phyloP scores from a whole-genome alignment of 805 yeast species.

The Candida andamanensis region DNA sequence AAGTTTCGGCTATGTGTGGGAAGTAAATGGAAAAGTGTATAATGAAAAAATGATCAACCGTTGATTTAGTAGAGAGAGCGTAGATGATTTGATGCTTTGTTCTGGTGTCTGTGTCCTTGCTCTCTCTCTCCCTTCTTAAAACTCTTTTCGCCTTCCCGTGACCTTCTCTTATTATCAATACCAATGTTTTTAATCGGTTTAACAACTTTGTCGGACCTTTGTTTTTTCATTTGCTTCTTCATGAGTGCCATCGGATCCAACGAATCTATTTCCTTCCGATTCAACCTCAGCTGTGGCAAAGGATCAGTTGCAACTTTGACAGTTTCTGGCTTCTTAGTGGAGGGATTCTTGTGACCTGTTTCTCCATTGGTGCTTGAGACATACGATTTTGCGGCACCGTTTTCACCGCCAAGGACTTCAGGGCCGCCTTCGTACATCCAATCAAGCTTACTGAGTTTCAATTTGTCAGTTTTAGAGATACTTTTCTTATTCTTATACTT shows the following conservation, averaged over 20 bases:
- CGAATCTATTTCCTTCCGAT: too few relatives aligned
- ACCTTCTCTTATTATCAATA: neutral
- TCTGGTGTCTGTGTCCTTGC: too few relatives aligned
- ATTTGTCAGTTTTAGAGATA: slow-evolving; percentile 29
- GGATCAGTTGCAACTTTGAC: too few relatives aligned
- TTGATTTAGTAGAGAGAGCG: too few relatives aligned
- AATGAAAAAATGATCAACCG: too few relatives aligned
- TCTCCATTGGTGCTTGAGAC: too few relatives aligned
- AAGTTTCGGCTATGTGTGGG: slow-evolving; percentile 24
- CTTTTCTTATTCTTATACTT: slow-evolving; percentile 34
- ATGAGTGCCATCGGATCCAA: slow-evolving; percentile 7
- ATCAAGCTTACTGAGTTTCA: slow-evolving; percentile 47
- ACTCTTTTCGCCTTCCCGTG: slow-evolving; percentile 1
- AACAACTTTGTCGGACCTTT: neutral
- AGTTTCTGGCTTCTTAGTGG: too few relatives aligned
- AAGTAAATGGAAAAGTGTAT: slow-evolving; percentile 10
- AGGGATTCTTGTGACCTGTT: too few relatives aligned
- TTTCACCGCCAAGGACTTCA: slow-evolving; percentile 25
- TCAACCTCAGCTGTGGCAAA: too few relatives aligned
- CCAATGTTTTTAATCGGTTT: neutral
- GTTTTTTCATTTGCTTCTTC: too few relatives aligned
- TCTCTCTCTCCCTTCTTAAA: slow-evolving; percentile 1
- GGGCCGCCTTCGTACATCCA: slow-evolving; percentile 81
- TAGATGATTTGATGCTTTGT: too few relatives aligned
- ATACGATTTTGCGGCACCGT: too few relatives aligned